Evolutionary conservation across 495 filamentous ascomycete species (phyloP).

Genomic region (Penicillium arizonense): DNA sequence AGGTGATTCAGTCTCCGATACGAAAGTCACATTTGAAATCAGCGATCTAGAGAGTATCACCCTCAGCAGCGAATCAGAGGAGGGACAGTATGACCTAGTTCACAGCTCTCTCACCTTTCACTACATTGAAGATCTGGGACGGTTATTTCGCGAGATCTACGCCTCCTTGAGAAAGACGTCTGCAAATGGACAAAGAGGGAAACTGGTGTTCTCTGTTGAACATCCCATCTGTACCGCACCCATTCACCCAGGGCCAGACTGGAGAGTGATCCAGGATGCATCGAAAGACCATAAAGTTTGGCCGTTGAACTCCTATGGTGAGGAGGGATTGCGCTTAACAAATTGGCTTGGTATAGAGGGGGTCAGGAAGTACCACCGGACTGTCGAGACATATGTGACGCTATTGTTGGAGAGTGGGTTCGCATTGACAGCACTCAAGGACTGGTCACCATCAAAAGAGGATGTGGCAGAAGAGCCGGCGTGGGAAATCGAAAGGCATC

Average conservation of each 20-base stretch:
- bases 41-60: constrained; percentile 4
- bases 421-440: constrained; percentile 18
- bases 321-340: constrained; percentile 19
- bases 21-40: not conserved
- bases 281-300: constrained; percentile 8
- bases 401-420: constrained; percentile 20
- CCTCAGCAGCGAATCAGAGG: not conserved
- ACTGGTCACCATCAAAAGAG: constrained; percentile 17
- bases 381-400: constrained; percentile 20
- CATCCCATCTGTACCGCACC: constrained; percentile 23
- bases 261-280: constrained; percentile 1
- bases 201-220: constrained; percentile 21
- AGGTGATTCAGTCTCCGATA: too few species aligned
- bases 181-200: not conserved
- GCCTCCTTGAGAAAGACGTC: constrained; percentile 3
- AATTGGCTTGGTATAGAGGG: constrained; percentile 21
- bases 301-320: constrained; percentile 21
- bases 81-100: constrained; percentile 15
- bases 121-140: constrained; percentile 18
- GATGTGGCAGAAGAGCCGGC: constrained; percentile 14
- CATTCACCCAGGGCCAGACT: constrained; percentile 11
- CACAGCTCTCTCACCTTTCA: constrained; percentile 25
- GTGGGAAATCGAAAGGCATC: constrained; percentile 17
- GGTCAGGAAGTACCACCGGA: constrained; percentile 28
- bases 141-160: constrained; percentile 12